Conservation (phyloP, 768 basidiomycete genomes). For the Pleurotus tuber-regium region DNA sequence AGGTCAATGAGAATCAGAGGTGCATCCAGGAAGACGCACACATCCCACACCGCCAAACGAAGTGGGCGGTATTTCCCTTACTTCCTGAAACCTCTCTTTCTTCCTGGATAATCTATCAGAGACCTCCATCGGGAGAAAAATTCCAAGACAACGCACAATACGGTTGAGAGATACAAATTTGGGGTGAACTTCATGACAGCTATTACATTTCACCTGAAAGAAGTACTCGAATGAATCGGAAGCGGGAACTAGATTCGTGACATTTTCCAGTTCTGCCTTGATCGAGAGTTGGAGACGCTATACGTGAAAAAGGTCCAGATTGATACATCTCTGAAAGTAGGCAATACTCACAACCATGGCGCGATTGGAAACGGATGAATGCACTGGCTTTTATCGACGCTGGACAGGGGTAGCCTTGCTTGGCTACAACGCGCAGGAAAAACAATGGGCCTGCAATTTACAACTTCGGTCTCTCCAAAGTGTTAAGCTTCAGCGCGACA, state of each 20-base stretch:
- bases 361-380: no score
- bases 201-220: slow-evolving; percentile 81
- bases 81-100: slow-evolving; percentile 61
- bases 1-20: slow-evolving; percentile 2
- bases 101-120: slow-evolving; percentile 45
- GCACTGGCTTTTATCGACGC: no score
- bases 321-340: no score
- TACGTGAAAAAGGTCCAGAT: no score
- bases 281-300: slow-evolving; percentile 57
- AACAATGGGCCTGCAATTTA: no score
- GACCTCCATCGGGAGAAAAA: no score
- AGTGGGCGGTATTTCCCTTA: slow-evolving; percentile 68
- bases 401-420: background rate
- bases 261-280: slow-evolving; percentile 78
- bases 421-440: background rate
- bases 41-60: slow-evolving; percentile 76
- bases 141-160: slow-evolving; percentile 35
- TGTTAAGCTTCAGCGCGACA: background rate
- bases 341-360: background rate
- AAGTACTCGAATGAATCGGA: slow-evolving; percentile 73
- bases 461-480: no score
- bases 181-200: slow-evolving; percentile 74
- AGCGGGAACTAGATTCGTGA: slow-evolving; percentile 67
- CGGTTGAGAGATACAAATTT: slow-evolving; percentile 74
- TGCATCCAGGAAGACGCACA: slow-evolving; percentile 36